Conservation (phyloP, 2,329 filamentous ascomycete species). For the Fusarium austroafricanum region DNA sequence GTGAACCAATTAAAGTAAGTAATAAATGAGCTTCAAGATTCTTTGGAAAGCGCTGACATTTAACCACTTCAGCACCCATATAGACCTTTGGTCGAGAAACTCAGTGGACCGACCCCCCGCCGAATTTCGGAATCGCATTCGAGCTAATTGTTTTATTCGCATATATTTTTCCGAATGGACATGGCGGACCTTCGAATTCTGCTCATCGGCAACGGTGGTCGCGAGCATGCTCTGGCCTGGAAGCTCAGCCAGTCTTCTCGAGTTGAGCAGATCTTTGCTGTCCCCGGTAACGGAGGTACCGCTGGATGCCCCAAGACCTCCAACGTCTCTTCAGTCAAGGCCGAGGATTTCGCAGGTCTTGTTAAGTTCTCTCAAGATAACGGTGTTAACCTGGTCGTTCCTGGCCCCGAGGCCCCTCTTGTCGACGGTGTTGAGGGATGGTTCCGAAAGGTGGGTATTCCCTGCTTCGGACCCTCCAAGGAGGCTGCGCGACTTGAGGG, state of each 20-base stretch:
- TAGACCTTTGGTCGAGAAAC: slow-evolving; percentile 7
- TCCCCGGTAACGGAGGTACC: slow-evolving; percentile 90
- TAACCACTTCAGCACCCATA: slow-evolving; percentile 12
- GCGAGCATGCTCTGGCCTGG: slow-evolving; percentile 95
- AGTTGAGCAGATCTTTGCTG: slow-evolving; percentile 78
- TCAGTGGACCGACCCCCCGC: slow-evolving; percentile 23
- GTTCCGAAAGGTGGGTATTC: slow-evolving; percentile 80
- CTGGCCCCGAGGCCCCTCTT: slow-evolving; percentile 92
- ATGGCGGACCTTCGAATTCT: slow-evolving; percentile 73
- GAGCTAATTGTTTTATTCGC: slow-evolving; percentile 19
- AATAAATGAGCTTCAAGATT: neutral
- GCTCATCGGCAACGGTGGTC: slow-evolving; percentile 91
- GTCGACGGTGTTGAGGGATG: slow-evolving; percentile 89
- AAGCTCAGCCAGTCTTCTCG: slow-evolving; percentile 85
- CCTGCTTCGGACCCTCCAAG: slow-evolving; percentile 86
- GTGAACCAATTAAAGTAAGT: slow-evolving; percentile 35
- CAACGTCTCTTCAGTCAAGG: slow-evolving; percentile 76
- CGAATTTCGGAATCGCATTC: slow-evolving; percentile 36
- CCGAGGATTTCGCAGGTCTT: slow-evolving; percentile 81
- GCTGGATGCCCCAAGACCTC: slow-evolving; percentile 74
- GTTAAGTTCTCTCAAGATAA: slow-evolving; percentile 80
- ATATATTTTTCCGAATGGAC: slow-evolving; percentile 14
- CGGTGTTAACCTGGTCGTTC: slow-evolving; percentile 83
- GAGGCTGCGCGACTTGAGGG: slow-evolving; percentile 92
- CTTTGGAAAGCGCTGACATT: neutral